phyloP scores from a whole-genome alignment of 1,284 basidiomycete genomes.

The Ustilago lituana region DNA sequence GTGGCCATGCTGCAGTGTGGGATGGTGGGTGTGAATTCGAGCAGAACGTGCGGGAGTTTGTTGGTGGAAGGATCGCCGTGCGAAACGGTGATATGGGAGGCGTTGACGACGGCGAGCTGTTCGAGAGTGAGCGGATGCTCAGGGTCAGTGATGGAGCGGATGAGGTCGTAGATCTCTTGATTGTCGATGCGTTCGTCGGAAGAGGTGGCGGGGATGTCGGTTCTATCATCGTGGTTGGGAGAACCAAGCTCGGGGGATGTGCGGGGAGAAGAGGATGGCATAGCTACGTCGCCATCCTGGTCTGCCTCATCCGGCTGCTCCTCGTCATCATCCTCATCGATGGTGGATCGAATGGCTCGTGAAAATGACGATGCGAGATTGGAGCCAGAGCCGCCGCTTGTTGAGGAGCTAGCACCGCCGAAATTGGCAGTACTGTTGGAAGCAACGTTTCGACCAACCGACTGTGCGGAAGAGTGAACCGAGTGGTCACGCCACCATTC shows the following conservation, averaged over 20 bases:
- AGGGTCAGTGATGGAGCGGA: slow-evolving; percentile 92
- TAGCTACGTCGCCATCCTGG: slow-evolving; percentile 21
- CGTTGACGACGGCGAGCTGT: slow-evolving; percentile 92
- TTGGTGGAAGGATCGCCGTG: slow-evolving; percentile 46
- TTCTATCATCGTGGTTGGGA: neutral
- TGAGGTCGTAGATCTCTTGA: slow-evolving; percentile 73
- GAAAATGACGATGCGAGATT: slow-evolving; percentile 71
- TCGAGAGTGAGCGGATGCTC: slow-evolving; percentile 96
- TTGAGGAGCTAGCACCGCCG: neutral
- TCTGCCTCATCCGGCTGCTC: slow-evolving; percentile 68
- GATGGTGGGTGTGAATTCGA: slow-evolving; percentile 83
- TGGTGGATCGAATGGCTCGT: slow-evolving; percentile 28
- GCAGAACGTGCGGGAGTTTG: slow-evolving; percentile 71
- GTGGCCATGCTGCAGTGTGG: slow-evolving; percentile 99
- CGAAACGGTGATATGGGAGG: slow-evolving; percentile 81
- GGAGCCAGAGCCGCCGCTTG: slow-evolving; percentile 1
- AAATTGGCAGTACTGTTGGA: slow-evolving; percentile 4
- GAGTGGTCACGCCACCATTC: slow-evolving; percentile 63
- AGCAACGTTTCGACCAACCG: slow-evolving; percentile 6
- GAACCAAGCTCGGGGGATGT: slow-evolving; percentile 4
- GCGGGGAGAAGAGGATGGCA: slow-evolving; percentile 8
- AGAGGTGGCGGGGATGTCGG: neutral
- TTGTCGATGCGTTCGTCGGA: slow-evolving; percentile 50
- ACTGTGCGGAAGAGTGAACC: slow-evolving; percentile 36
- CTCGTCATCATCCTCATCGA: slow-evolving; percentile 23